Evolutionary conservation across 345 rosid species (phyloP), one percentile per base, ranked within the genome.

Genomic region (Salix arbutifolia): DNA sequence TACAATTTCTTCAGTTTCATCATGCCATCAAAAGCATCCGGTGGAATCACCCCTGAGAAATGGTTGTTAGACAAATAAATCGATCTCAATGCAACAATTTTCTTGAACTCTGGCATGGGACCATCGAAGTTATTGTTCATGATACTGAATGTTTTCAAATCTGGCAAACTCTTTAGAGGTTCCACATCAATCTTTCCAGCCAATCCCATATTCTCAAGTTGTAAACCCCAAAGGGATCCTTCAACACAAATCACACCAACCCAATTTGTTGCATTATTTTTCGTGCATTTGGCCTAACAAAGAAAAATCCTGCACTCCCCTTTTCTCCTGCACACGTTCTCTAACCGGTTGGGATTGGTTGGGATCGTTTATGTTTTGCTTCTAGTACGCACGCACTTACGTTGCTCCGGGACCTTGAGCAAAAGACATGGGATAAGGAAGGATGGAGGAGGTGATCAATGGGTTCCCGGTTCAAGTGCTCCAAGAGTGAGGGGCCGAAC

Each of bases 61-160:
- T 56, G 78, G 80, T 93, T 96, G 67, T 82, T 66, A 11, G 99
- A 91, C 38, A 96, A 81, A 85, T 70, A 92, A 5, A 90, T 30
- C 12, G 96, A 81, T 76, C 86, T 90, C 72, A 96, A 77, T 0
- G 79, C 80, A 10, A 19, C 52, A 13, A 93, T 84, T 81, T 86
- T 85, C 50, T 83, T 89, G 53, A 93, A 48, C 40, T 84, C 83
- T 0, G 97, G 92, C 65, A 96, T n/a, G 23, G 88, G 81, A 67
- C 98, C 96, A 0, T 77, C 74, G 8, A 96, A 83, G n/a, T 60
- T 69, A 66, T 96, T 96, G 65, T 87, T 77, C 89, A 85, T 87
- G 66, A 92, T 77, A 77, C 94, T 93, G 0, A 96, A 58, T 26
- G 87, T 83, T 83, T 89, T 87, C 38, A 96, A 74, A 8, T 81